Evolutionary conservation across 2,329 filamentous ascomycete genomes (phyloP).

Genomic region (Phoma herbarum): DNA sequence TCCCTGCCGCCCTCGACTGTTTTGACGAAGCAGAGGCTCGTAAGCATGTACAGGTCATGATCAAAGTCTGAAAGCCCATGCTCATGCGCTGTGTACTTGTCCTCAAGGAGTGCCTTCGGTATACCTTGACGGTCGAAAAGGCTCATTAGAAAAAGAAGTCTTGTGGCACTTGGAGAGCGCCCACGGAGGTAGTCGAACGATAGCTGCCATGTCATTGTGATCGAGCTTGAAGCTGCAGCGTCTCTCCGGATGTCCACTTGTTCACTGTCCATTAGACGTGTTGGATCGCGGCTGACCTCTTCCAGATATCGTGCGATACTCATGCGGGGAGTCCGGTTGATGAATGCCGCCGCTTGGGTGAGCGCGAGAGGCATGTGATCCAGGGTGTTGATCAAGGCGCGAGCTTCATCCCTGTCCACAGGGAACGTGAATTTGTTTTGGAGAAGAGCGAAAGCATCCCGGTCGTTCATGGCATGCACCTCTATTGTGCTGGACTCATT

Average conservation of each 20-base stretch:
- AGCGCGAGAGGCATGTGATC: slow-evolving; percentile 21
- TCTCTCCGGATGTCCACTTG: slow-evolving; percentile 9
- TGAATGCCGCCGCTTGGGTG: slow-evolving; percentile 17
- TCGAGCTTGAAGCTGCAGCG: slow-evolving; percentile 21
- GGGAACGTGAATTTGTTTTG: slow-evolving; percentile 15
- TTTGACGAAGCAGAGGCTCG: slow-evolving; percentile 26
- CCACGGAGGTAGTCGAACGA: slow-evolving; percentile 49
- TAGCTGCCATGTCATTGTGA: slow-evolving; percentile 50
- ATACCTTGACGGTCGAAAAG: slow-evolving; percentile 31
- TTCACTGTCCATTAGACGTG: not conserved
- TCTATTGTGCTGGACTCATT: slow-evolving; percentile 7
- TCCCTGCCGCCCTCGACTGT: slow-evolving; percentile 3
- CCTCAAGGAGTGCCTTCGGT: slow-evolving; percentile 32
- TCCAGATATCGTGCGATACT: slow-evolving; percentile 8
- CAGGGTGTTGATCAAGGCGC: slow-evolving; percentile 4
- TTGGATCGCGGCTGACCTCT: not conserved
- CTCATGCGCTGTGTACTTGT: slow-evolving; percentile 17
- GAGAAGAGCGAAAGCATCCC: slow-evolving; percentile 15
- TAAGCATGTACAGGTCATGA: slow-evolving; percentile 27
- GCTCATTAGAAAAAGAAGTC: slow-evolving; percentile 54
- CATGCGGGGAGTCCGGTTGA: slow-evolving; percentile 8
- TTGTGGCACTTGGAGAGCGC: slow-evolving; percentile 44
- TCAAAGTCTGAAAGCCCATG: slow-evolving; percentile 24
- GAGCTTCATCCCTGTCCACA: not conserved
- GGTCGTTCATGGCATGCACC: slow-evolving; percentile 21